Base-by-base conservation (phyloP, 768 basidiomycete species). In the Russula sp. region DNA sequence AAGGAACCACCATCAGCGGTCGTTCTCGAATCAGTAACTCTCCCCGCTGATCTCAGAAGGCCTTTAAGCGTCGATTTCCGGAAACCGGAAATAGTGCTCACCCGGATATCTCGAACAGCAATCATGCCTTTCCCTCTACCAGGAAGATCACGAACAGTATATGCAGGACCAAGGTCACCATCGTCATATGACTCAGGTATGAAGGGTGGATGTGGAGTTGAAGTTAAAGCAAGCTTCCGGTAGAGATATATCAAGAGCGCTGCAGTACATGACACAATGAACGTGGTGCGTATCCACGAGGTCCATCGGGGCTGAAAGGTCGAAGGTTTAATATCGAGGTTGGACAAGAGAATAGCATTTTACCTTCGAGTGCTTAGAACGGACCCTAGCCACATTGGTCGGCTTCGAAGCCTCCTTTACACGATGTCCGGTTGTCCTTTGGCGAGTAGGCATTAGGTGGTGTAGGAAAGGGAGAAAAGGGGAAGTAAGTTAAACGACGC, bases 21-120 rank as follows among this genome's bases (percentile, higher is more conserved):
- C 73, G 73, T 71, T 88, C 86, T 48, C 76, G 78, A 3, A 86
- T 75, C 18, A 88, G 66, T 1, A 82, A 73, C 69, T 88, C 85
- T 56, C 85, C 86, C 79, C 80, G 84, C 83, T 84, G 63, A 30
- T 66, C 51, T 36, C 36, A 48, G 30, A 30, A 48, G 2, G 18
- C 16, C 22, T 26, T 14, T 48, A 28, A 57, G 20, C 20, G 1
- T 36, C 22, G 20, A 26, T 0, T 57, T 49, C 16, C 7, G 24
- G 32, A 49, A 8, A 28, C 44, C 11, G 18, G 38, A n/a, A 24
- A 26, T n/a, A 18, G 16, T 7, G 59, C 64, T 11, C 57, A 64
- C 60, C 51, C 58, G 40, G 40, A 59, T 50, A 58, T 63, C 28
- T 11, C 57, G 53, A 50, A 36, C 44, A 51, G 65, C 64, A 38